Evolutionary conservation across 1,284 basidiomycete species (phyloP).

Genomic region (Cystobasidium slooffiae): DNA sequence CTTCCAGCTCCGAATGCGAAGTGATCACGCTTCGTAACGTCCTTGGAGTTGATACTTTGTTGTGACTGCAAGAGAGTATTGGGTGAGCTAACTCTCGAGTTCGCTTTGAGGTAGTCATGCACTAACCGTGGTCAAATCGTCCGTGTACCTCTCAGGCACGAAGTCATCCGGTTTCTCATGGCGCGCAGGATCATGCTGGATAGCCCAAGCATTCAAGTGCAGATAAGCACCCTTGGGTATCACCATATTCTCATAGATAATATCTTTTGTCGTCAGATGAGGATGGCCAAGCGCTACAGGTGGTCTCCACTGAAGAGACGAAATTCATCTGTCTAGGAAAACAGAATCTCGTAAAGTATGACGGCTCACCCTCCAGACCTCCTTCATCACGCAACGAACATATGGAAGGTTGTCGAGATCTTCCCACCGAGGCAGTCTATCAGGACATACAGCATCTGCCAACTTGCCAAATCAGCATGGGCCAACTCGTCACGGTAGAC

Average conservation of each 20-base stretch:
- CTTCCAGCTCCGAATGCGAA: conserved; percentile 14
- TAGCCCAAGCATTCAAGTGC: conserved; percentile 15
- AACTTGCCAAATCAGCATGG: too few species aligned
- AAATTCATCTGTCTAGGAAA: background rate
- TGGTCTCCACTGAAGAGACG: conserved; percentile 5
- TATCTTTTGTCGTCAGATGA: background rate
- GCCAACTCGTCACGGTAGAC: background rate
- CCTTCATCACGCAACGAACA: conserved; percentile 57
- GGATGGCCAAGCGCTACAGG: background rate
- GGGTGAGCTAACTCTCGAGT: background rate
- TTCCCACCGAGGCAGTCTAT: conserved; percentile 56
- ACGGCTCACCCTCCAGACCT: conserved; percentile 55
- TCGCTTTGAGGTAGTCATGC: background rate
- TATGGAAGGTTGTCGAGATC: conserved; percentile 57
- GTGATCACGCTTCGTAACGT: conserved; percentile 24
- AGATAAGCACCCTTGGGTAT: background rate
- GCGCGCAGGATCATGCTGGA: conserved; percentile 10
- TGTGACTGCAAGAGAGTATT: background rate
- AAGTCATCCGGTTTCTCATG: conserved; percentile 20
- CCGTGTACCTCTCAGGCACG: conserved; percentile 13
- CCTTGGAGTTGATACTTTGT: conserved; percentile 19
- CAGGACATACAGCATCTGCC: conserved; percentile 51
- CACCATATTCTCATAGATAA: conserved; percentile 1
- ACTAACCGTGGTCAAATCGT: conserved; percentile 5
- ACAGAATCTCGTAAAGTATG: background rate